Percentiles rank a stretch among this genome's conserved stretches.
phyloP scores from a whole-genome alignment of 1,139 yeast genomes.

The Suhomyces coccinellae region DNA sequence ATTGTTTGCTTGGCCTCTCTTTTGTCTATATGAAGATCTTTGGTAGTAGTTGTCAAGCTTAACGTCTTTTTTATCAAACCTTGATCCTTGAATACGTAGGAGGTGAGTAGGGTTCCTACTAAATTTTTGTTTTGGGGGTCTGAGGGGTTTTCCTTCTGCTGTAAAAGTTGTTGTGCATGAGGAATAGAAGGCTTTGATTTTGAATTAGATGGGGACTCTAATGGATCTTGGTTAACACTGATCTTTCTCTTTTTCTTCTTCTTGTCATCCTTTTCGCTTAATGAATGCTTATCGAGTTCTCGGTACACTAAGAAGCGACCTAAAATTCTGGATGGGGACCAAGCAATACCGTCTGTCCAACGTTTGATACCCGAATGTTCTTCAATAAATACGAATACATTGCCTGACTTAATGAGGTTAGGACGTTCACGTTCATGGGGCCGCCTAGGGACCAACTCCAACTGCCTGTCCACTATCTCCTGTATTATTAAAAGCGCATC shows the following conservation, averaged over 20 bases:
- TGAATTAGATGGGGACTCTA: slow-evolving; percentile 8
- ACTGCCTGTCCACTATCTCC: slow-evolving; percentile 62
- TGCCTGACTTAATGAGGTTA: slow-evolving; percentile 68
- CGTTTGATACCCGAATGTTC: slow-evolving; percentile 80
- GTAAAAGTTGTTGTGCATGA: slow-evolving; percentile 20
- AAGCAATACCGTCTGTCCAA: slow-evolving; percentile 92
- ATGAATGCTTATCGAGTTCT: slow-evolving; percentile 63
- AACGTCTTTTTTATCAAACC: slow-evolving; percentile 85
- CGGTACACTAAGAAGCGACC: slow-evolving; percentile 84
- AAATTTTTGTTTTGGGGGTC: slow-evolving; percentile 10
- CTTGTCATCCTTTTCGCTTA: slow-evolving; percentile 34
- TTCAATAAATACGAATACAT: slow-evolving; percentile 82
- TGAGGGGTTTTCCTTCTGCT: slow-evolving; percentile 5
- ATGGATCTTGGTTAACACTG: slow-evolving; percentile 20
- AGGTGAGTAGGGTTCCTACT: slow-evolving; percentile 39
- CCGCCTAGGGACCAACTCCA: slow-evolving; percentile 70
- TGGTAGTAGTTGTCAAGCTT: slow-evolving; percentile 50
- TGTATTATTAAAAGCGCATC: slow-evolving; percentile 86
- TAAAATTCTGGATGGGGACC: slow-evolving; percentile 88
- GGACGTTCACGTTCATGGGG: slow-evolving; percentile 81
- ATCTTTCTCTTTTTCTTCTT: slow-evolving; percentile 33
- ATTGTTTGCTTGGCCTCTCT: slow-evolving; percentile 48
- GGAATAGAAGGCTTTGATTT: slow-evolving; percentile 15
- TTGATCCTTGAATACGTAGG: slow-evolving; percentile 68
- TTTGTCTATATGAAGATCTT: slow-evolving; percentile 36